A percentile compares a stretch with the other conserved stretches of the same genome.
Conservation (phyloP, 2,329 filamentous ascomycete species). For the Epicoccum sorghinum region DNA sequence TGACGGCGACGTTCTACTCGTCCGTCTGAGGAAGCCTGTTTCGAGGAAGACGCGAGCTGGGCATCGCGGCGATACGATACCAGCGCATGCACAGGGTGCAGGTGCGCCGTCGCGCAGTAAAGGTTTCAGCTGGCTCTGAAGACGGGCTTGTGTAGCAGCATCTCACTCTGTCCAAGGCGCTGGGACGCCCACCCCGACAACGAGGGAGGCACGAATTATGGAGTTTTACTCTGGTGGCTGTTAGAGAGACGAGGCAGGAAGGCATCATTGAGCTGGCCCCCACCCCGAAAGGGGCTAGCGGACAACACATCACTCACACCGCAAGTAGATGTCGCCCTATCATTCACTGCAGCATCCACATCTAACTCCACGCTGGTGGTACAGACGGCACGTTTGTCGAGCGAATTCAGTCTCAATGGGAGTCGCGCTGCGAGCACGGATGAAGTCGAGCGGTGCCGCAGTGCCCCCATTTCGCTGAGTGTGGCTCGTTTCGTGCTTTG, state of each 20-base stretch:
- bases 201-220: conserved; percentile 29
- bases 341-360: conserved; percentile 38
- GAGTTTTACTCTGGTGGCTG: conserved; percentile 31
- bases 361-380: conserved; percentile 42
- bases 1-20: conserved; percentile 25
- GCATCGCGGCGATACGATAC: conserved; percentile 23
- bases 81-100: conserved; percentile 23
- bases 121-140: conserved; percentile 41
- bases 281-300: conserved; percentile 12
- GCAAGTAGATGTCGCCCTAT: conserved; percentile 42
- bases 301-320: conserved; percentile 49
- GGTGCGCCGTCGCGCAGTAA: conserved; percentile 20
- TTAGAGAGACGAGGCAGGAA: conserved; percentile 28
- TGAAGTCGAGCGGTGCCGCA: conserved; percentile 13
- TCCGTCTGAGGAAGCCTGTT: conserved; percentile 3
- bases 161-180: conserved; percentile 29
- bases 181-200: conserved; percentile 30
- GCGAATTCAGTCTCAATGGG: conserved; percentile 24
- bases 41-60: conserved; percentile 13
- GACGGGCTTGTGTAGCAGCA: conserved; percentile 32
- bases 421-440: conserved; percentile 17
- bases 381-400: conserved; percentile 46
- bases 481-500: conserved; percentile 29
- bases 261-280: conserved; percentile 37
- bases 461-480: conserved; percentile 21